These are phyloP conservation scores for Beta corolliflora DNA, from an alignment of 179 eudicot species.

Conservation along the genomic window DNA sequence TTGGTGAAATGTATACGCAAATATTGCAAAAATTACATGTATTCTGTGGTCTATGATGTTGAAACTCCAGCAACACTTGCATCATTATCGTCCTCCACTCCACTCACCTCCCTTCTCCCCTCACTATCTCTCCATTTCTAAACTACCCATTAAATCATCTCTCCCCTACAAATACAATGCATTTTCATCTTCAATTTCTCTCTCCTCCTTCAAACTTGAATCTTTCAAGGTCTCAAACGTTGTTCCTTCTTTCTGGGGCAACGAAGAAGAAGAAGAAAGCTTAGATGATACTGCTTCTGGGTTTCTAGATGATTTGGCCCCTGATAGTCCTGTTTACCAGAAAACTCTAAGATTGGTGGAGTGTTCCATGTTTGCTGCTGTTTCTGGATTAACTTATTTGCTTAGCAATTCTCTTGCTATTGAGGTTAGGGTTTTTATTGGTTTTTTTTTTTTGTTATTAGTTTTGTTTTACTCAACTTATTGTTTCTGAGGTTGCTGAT, in stretches of 20 bases:
- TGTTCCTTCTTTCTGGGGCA: conserved; percentile 26
- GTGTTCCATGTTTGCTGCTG: conserved; percentile 94
- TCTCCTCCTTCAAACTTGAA: conserved; percentile 18
- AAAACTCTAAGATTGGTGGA: conserved; percentile 83
- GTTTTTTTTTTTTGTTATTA: conserved; percentile 13
- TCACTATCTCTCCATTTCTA: conserved; percentile 8
- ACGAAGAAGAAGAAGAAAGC: conserved; percentile 22
- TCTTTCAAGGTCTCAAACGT: conserved; percentile 22
- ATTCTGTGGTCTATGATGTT: background rate
- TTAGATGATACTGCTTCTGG: conserved; percentile 7
- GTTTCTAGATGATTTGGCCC: conserved; percentile 59
- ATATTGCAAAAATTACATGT: background rate
- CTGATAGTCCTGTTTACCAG: conserved; percentile 63
- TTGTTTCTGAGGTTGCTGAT: conserved; percentile 21
- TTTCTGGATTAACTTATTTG: conserved; percentile 74
- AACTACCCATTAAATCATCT: conserved; percentile 12
- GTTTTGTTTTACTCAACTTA: background rate
- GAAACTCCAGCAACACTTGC: background rate
- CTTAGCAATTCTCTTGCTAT: conserved; percentile 85
- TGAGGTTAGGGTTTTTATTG: conserved; percentile 51
- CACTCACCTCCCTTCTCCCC: background rate
- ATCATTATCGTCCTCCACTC: conserved; percentile 17
- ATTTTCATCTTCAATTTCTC: conserved; percentile 14
- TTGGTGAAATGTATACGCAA: no score
- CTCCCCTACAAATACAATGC: conserved; percentile 14